These are phyloP conservation scores for Amanita molliuscula DNA, from an alignment of 768 basidiomycete genomes.

Conservation along the genomic window DNA sequence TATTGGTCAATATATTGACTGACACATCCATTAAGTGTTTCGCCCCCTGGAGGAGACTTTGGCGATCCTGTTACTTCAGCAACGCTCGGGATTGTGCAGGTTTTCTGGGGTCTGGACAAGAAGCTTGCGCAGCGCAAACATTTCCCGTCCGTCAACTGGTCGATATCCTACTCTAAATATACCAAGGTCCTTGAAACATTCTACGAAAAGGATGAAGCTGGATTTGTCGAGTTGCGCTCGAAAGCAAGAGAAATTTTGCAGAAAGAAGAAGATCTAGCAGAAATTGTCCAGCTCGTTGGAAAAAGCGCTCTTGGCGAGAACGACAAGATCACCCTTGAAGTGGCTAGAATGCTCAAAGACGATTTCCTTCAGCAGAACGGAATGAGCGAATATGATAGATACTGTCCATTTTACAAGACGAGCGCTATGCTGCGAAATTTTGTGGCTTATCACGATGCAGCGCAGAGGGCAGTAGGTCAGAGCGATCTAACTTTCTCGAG, in stretches of 20 bases:
- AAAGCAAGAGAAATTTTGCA: slow-evolving; percentile 95
- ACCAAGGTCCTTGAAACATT: slow-evolving; percentile 87
- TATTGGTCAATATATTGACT: slow-evolving; percentile 3
- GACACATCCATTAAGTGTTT: slow-evolving; percentile 52
- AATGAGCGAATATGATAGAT: slow-evolving; percentile 95
- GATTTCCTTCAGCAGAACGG: slow-evolving; percentile 98
- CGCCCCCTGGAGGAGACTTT: slow-evolving; percentile 98
- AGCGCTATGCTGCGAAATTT: slow-evolving; percentile 92
- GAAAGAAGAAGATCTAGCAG: slow-evolving; percentile 97
- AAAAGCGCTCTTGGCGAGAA: slow-evolving; percentile 95
- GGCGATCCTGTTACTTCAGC: slow-evolving; percentile 98
- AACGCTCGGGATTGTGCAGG: slow-evolving; percentile 97
- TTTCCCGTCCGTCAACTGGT: slow-evolving; percentile 99
- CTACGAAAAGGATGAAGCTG: slow-evolving; percentile 85
- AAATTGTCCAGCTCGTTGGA: slow-evolving; percentile 99
- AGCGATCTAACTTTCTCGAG: slow-evolving; percentile 77
- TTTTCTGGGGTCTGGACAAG: slow-evolving; percentile 99
- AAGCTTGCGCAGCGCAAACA: slow-evolving; percentile 98
- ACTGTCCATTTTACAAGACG: slow-evolving; percentile 99
- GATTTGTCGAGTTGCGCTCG: slow-evolving; percentile 89
- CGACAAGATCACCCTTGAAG: slow-evolving; percentile 98
- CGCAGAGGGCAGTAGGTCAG: slow-evolving; percentile 74
- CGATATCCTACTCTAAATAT: slow-evolving; percentile 98
- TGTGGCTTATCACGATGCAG: slow-evolving; percentile 88
- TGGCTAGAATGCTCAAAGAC: slow-evolving; percentile 94